phyloP scores from a whole-genome alignment of 371 early-diverging fungal species.

The Parasitella parasitica region DNA sequence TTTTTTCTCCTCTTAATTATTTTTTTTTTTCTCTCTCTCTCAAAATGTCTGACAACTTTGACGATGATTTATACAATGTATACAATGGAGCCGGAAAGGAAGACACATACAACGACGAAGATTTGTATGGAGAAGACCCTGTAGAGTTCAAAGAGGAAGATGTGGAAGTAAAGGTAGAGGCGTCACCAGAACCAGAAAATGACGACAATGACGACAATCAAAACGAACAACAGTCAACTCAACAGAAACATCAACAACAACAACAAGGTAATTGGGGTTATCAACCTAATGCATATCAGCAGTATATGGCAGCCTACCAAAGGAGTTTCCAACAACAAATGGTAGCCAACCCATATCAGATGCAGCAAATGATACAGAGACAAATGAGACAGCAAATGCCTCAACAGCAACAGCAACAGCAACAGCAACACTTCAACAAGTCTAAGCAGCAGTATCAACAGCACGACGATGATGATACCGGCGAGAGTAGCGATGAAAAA shows the following conservation, averaged over 20 bases:
- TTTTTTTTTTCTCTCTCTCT: no score
- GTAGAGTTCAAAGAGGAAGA: constrained; percentile 3
- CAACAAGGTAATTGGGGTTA: constrained; percentile 15
- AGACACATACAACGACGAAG: constrained; percentile 33
- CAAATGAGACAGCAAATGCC: constrained; percentile 24
- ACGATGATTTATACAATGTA: constrained; percentile 47
- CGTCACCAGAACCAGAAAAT: neutral
- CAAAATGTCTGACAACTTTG: constrained; percentile 39
- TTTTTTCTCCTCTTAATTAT: neutral
- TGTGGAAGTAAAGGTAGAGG: constrained; percentile 1
- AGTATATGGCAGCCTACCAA: constrained; percentile 32
- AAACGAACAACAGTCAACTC: neutral
- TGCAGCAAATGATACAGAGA: constrained; percentile 42
- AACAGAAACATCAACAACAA: neutral
- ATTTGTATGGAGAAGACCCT: constrained; percentile 28
- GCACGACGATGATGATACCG: neutral
- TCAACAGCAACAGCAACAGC: constrained; percentile 10
- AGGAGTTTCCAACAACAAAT: constrained; percentile 34
- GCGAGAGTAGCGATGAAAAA: neutral
- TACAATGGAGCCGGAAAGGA: constrained; percentile 35
- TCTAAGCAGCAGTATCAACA: constrained; percentile 13
- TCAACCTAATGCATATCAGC: constrained; percentile 22
- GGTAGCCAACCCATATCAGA: constrained; percentile 29
- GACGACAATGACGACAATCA: neutral
- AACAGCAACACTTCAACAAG: neutral